phyloP scores from a whole-genome alignment of 345 rosid genomes.

The Pistacia atlantica region DNA sequence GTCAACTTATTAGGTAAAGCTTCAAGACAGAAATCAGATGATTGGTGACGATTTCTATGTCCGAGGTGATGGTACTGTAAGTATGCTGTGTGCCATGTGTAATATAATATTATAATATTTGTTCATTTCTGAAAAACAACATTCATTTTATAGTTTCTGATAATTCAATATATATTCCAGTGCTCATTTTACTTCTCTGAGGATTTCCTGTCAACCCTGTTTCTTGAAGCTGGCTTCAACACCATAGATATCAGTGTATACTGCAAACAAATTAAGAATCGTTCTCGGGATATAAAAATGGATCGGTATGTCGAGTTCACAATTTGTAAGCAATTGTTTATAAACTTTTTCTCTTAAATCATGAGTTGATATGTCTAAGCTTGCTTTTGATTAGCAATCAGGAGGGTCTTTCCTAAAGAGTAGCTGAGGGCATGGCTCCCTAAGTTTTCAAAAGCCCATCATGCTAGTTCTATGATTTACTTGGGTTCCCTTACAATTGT shows the following conservation, averaged over 20 bases:
- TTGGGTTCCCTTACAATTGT: background rate
- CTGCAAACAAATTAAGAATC: conserved; percentile 33
- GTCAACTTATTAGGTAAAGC: conserved; percentile 27
- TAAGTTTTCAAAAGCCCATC: background rate
- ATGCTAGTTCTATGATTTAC: background rate
- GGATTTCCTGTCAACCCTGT: conserved; percentile 34
- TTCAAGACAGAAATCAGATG: conserved; percentile 47
- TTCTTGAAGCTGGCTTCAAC: conserved; percentile 37
- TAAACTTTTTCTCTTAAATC: background rate
- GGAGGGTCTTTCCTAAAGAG: background rate
- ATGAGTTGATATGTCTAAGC: background rate
- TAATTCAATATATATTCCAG: conserved; percentile 11
- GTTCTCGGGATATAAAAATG: conserved; percentile 29
- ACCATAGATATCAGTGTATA: conserved; percentile 28
- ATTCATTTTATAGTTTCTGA: background rate
- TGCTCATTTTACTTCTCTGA: conserved; percentile 41
- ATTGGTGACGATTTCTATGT: conserved; percentile 51
- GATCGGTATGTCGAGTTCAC: conserved; percentile 28
- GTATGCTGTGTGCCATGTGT: conserved; percentile 19
- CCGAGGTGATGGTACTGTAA: conserved; percentile 67
- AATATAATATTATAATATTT: background rate
- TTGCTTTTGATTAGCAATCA: background rate
- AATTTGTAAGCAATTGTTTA: background rate
- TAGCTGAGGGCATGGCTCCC: background rate
- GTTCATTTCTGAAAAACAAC: background rate